Evolutionary conservation across 352 stramenopile species (phyloP), one percentile per base, ranked within the genome.

Genomic region (Phytopythium vexans): DNA sequence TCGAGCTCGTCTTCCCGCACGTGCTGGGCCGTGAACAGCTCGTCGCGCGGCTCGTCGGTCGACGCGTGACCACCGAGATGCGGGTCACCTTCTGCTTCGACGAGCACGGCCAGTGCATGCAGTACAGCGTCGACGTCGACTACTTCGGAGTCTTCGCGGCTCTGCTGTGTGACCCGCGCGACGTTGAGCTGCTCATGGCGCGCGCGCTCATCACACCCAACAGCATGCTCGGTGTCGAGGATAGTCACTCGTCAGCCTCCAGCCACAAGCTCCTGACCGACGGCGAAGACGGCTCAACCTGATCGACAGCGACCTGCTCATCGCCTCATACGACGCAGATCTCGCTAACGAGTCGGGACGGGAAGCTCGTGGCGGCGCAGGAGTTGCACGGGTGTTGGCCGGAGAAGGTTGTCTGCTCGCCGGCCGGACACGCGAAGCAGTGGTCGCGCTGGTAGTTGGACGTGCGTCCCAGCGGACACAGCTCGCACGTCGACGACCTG

Each of bases 321-420:
- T n/a, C n/a, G n/a, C n/a, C n/a, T n/a, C n/a, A n/a, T n/a, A n/a
- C 51, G 7, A 58, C 35, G 36, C 60, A 70, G 41, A 70, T 21
- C 38, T 68, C 60, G 8, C 51, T 37, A 36, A 55, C 49, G 9
- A 54, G 55, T 36, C 48, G 60, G 8, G 56, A 21, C 33, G 41
- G 46, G 45, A 84, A 88, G 4, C 43, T 7, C 7, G 77, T 69
- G 43, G 21, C 49, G 9, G 33, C 49, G 54, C 74, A 88, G 8
- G 74, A 84, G 8, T 60, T 58, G 50, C 77, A 88, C 3, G 66
- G 62, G 14, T 88, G 74, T 48, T 86, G 74, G 2, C 68, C 70
- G 9, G 31, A 37, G 27, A 45, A 14, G 12, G 43, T 44, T 16
- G 48, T 45, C 21, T 16, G 43, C 27, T 16, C 21, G 10, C 37